phyloP scores from a whole-genome alignment of 495 filamentous ascomycete genomes.

The Podospora pseudoanserina region DNA sequence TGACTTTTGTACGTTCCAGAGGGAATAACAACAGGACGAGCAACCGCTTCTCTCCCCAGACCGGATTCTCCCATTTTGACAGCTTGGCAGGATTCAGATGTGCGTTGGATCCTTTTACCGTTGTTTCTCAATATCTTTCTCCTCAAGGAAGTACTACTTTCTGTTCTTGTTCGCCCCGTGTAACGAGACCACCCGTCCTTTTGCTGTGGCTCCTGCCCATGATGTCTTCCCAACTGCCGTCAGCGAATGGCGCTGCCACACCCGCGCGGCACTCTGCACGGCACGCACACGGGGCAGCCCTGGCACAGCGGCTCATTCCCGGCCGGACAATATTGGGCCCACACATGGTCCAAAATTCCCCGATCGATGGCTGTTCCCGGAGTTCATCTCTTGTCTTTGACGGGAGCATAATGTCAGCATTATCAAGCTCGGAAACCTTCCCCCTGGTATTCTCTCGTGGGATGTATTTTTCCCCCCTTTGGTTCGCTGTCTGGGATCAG shows the following conservation, averaged over 20 bases:
- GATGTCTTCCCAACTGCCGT: neutral
- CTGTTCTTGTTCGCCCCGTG: conserved; percentile 15
- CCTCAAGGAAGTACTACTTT: conserved; percentile 15
- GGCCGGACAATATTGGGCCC: too few relatives aligned
- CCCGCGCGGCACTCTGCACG: neutral
- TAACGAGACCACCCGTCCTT: conserved; percentile 2
- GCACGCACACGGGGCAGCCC: too few relatives aligned
- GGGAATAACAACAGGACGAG: neutral
- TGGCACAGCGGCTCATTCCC: neutral
- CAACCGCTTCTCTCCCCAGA: neutral
- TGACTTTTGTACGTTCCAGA: neutral
- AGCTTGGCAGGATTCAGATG: conserved; percentile 19
- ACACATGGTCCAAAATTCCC: neutral
- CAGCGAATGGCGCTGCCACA: neutral
- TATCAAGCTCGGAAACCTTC: neutral
- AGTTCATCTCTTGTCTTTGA: neutral
- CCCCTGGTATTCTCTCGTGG: neutral
- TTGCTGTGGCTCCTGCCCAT: neutral
- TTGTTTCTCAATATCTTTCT: neutral
- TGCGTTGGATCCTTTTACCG: conserved; percentile 1
- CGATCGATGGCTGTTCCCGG: neutral
- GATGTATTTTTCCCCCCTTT: neutral
- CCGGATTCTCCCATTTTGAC: neutral
- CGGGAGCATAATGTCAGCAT: neutral
- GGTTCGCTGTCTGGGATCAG: neutral